Evolutionary conservation across 2,329 filamentous ascomycete species (phyloP).

Genomic region (Pseudogymnoascus sp.): DNA sequence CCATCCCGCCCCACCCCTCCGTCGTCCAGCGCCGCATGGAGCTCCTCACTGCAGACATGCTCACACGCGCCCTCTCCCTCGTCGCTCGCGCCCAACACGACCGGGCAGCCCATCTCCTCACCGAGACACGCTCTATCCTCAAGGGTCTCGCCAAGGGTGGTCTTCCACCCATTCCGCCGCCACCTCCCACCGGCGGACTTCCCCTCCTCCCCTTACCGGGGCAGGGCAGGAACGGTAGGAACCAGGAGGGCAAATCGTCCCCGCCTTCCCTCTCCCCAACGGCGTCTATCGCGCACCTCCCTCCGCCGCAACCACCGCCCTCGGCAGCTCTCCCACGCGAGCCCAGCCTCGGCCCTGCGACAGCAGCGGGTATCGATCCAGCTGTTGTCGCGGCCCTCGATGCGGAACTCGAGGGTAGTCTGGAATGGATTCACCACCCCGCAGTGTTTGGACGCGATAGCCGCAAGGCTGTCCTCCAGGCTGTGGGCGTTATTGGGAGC

Average conservation of each 20-base stretch:
- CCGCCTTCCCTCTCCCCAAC: not conserved
- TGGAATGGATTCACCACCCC: conserved; percentile 97
- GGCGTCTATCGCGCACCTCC: conserved; percentile 19
- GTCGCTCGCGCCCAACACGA: conserved; percentile 90
- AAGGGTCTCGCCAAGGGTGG: conserved; percentile 94
- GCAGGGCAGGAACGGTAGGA: not conserved
- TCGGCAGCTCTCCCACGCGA: conserved; percentile 36
- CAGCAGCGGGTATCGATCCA: conserved; percentile 67
- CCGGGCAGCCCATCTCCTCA: conserved; percentile 81
- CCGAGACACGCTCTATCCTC: conserved; percentile 87
- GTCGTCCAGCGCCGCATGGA: conserved; percentile 98
- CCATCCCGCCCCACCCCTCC: conserved; percentile 88
- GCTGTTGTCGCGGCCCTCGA: conserved; percentile 79
- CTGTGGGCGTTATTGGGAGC: conserved; percentile 91
- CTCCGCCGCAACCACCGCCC: conserved; percentile 26
- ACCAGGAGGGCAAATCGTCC: not conserved
- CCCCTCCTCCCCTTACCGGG: not conserved
- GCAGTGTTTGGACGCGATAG: conserved; percentile 90
- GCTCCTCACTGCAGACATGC: conserved; percentile 93
- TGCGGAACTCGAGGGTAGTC: conserved; percentile 75
- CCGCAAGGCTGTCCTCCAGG: conserved; percentile 89
- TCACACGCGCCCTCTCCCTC: conserved; percentile 81
- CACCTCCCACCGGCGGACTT: conserved; percentile 31
- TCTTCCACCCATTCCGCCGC: conserved; percentile 74
- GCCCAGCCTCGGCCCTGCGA: conserved; percentile 38